Percentiles rank a stretch among this genome's conserved stretches.
phyloP scores from a whole-genome alignment of 2,329 filamentous ascomycete species.

The Colletotrichum lentis region DNA sequence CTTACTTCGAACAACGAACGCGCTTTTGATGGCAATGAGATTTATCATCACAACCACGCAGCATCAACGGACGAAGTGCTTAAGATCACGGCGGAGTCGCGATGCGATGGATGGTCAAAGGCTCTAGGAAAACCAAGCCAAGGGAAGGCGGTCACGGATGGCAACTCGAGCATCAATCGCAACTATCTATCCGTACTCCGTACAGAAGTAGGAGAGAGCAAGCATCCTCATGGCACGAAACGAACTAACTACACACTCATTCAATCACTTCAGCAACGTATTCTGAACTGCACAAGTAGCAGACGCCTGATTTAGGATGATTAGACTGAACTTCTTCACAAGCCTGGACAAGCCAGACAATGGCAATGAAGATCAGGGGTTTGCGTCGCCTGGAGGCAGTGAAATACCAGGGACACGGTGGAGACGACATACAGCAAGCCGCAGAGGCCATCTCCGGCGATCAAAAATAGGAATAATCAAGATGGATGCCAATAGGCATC shows the following conservation, averaged over 20 bases:
- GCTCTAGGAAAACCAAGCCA: background rate
- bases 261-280: too few relatives aligned
- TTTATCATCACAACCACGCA: background rate
- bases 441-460: constrained; percentile 60
- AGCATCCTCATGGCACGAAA: background rate
- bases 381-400: constrained; percentile 76
- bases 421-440: constrained; percentile 68
- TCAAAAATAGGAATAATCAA: constrained; percentile 80
- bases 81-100: background rate
- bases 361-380: constrained; percentile 65
- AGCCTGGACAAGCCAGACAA: constrained; percentile 57
- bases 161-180: background rate
- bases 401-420: constrained; percentile 77
- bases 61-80: background rate
- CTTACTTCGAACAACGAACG: constrained; percentile 9
- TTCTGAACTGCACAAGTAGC: too few relatives aligned
- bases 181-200: too few relatives aligned
- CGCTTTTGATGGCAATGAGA: background rate
- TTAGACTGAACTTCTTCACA: constrained; percentile 60
- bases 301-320: too few relatives aligned
- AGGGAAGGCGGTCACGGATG: constrained; percentile 15
- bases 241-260: background rate
- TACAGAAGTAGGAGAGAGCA: too few relatives aligned
- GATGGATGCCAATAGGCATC: constrained; percentile 68
- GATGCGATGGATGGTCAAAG: background rate